These are phyloP conservation scores for Lomentospora prolificans DNA, from an alignment of 2,329 filamentous ascomycete genomes.

Conservation along the genomic window DNA sequence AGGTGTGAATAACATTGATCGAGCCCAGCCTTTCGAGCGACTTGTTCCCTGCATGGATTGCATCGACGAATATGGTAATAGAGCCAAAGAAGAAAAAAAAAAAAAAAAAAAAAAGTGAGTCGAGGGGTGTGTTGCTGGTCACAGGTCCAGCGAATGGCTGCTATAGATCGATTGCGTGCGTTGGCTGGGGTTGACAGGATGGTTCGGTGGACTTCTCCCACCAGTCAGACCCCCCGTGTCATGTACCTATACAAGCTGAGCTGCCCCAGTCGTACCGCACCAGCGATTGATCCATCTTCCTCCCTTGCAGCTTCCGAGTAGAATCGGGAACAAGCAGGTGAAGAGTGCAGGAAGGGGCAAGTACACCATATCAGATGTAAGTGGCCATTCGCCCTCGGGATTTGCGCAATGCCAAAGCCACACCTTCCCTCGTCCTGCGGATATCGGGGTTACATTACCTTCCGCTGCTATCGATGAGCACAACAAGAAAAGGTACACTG, in stretches of 20 bases:
- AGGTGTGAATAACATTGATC: not conserved
- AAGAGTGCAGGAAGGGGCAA: not conserved
- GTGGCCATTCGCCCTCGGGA: too few relatives aligned
- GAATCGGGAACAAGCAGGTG: not conserved
- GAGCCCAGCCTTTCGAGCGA: not conserved
- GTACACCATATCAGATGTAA: too few relatives aligned
- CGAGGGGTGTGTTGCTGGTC: not conserved
- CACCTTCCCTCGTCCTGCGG: not conserved
- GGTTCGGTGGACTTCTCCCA: not conserved
- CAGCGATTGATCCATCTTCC: not conserved
- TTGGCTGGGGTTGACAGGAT: constrained; percentile 2
- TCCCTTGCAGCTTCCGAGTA: not conserved
- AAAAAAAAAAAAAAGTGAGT: not conserved
- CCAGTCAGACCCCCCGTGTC: not conserved
- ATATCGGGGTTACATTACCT: not conserved
- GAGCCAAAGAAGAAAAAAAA: too few relatives aligned
- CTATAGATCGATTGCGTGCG: not conserved
- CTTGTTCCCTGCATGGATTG: not conserved
- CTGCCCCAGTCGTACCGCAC: not conserved
- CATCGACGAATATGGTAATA: not conserved
- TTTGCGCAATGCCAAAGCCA: not conserved
- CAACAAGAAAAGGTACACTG: not conserved
- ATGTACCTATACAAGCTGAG: not conserved
- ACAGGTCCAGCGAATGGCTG: constrained; percentile 1
- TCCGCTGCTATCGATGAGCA: not conserved